These are phyloP conservation scores for Paecilomyces variotii DNA, from an alignment of 2,329 filamentous ascomycete genomes.

Conservation along the genomic window DNA sequence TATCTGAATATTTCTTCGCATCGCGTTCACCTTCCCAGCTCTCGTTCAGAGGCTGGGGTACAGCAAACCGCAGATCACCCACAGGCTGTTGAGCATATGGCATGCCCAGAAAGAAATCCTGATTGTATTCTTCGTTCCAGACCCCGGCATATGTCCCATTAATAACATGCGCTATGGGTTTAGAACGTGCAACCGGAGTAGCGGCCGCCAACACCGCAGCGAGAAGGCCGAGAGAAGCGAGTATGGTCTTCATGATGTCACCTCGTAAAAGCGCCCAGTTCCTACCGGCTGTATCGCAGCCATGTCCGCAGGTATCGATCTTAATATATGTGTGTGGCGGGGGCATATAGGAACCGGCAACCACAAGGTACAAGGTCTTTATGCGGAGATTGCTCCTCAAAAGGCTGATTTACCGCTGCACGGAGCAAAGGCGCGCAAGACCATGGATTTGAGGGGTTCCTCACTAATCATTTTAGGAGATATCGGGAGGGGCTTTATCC, in stretches of 20 bases:
- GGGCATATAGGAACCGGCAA: not conserved
- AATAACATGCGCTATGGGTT: conserved; percentile 24
- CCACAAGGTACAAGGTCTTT: not conserved
- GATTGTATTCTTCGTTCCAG: conserved; percentile 32
- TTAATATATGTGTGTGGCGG: not conserved
- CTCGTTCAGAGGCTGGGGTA: conserved; percentile 43
- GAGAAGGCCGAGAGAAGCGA: not conserved
- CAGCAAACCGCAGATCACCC: conserved; percentile 45
- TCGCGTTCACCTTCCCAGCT: conserved; percentile 35
- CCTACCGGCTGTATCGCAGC: not conserved
- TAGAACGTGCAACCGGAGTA: not conserved
- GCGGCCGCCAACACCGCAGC: not conserved
- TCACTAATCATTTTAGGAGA: not conserved
- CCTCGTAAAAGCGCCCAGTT: not conserved
- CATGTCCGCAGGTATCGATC: not conserved
- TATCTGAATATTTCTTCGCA: conserved; percentile 39
- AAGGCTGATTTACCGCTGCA: not conserved
- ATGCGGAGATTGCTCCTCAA: not conserved
- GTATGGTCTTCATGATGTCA: not conserved
- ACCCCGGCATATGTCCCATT: conserved; percentile 45
- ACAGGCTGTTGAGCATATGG: conserved; percentile 51
- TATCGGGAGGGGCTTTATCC: not conserved
- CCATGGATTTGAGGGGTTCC: not conserved
- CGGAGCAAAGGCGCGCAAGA: not conserved
- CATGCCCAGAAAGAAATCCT: conserved; percentile 48